Base-by-base conservation (phyloP, 768 basidiomycete species). In the Rossbeevera mucosa region DNA sequence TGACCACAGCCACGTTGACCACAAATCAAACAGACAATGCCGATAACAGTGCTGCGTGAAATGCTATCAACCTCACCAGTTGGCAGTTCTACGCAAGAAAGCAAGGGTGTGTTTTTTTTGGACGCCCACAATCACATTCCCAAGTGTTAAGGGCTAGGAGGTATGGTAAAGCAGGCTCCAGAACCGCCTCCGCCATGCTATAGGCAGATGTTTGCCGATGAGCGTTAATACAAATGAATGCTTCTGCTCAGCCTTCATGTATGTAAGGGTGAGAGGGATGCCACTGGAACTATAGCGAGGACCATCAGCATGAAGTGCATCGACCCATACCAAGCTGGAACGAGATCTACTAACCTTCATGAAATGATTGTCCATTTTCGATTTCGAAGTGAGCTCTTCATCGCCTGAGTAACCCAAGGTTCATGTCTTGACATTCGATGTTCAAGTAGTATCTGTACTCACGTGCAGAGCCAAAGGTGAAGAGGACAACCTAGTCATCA, bases 21-120 rank as follows among this genome's bases (percentile, higher is more conserved):
- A 48, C 21, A 31, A 47, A 47, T 16, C 25, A 30, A 49, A 50
- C 7, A 41, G 24, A 43, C 16, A 25, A 20, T n/a, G 64, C 90
- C 89, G 31, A 89, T 74, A 36, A 94, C 82, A 80, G 38, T 86
- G 80, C 59, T 89, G 86, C 60, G 79, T 83, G 56, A 92, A 63
- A n/a, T 20, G 92, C 85, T 8, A 84, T 86, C 62, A 93, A 76
- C 29, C 72, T 76, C 40, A 88, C 69, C 0, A 81, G 80, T 67
- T 68, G 47, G 80, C 80, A 22, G 85, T 87, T 83, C 87, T 88
- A 12, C 7, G 20, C 33, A 36, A 36, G 4, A 36, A 36, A n/a
- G 33, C 16, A 11, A 16, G 3, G 33, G 33, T 8, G 8, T 36
- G 9, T 8, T 9, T 36, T 16, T 16, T 3, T 16, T 16, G 16